Percentiles rank a stretch among this genome's conserved stretches.
phyloP scores from a whole-genome alignment of 2,329 filamentous ascomycete species.

The Nigrospora sphaerica region DNA sequence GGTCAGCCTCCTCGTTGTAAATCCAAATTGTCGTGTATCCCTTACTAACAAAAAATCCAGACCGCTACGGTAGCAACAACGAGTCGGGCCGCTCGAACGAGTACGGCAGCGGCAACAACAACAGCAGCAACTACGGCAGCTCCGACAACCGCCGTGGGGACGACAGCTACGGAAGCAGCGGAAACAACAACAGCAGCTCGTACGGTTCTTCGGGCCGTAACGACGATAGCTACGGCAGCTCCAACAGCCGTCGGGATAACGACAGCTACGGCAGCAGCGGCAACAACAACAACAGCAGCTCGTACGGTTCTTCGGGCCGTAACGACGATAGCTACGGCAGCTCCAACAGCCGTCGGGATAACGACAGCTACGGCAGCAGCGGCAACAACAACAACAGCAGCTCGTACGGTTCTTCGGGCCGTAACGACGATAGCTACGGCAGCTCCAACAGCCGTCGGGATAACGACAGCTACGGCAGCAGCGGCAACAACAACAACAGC shows the following conservation, averaged over 20 bases:
- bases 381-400: neutral
- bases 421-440: no score
- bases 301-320: neutral
- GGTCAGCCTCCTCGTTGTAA: no score
- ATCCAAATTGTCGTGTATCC: no score
- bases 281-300: neutral
- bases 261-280: neutral
- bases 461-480: neutral
- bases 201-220: neutral
- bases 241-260: neutral
- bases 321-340: neutral
- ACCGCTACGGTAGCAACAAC: no score
- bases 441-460: no score
- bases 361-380: neutral
- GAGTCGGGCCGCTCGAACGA: no score
- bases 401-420: neutral
- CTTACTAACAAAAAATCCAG: no score
- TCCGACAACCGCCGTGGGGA: neutral
- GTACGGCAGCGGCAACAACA: slow-evolving; percentile 1
- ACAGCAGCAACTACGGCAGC: neutral
- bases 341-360: neutral
- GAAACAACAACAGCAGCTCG: neutral
- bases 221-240: neutral
- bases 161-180: neutral
- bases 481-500: neutral